Percentiles rank a stretch among this genome's conserved stretches.
phyloP scores from a whole-genome alignment of 2,329 filamentous ascomycete genomes.

The Colletotrichum chlorophyti region DNA sequence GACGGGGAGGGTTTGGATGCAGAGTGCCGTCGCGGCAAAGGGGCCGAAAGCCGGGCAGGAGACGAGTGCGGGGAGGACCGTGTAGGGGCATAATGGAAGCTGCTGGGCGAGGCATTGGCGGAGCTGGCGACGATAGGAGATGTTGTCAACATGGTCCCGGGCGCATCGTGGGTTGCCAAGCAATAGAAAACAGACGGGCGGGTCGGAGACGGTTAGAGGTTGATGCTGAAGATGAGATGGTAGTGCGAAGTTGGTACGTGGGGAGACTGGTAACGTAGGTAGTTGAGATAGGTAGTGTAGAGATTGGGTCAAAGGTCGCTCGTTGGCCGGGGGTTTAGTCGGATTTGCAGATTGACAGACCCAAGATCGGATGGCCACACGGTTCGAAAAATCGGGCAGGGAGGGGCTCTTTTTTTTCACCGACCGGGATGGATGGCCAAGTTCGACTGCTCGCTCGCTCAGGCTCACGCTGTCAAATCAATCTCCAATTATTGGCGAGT shows the following conservation, averaged over 20 bases:
- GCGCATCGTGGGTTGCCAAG: conserved; percentile 48
- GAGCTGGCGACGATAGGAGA: conserved; percentile 58
- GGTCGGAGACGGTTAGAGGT: neutral
- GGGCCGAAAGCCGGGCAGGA: conserved; percentile 47
- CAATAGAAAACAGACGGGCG: neutral
- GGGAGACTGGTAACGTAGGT: neutral
- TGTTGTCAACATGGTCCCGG: conserved; percentile 65
- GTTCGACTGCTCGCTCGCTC: neutral
- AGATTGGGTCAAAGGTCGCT: neutral
- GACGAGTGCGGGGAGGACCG: conserved; percentile 49
- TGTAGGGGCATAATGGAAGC: conserved; percentile 57
- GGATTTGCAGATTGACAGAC: conserved; percentile 22
- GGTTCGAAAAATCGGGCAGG: conserved; percentile 11
- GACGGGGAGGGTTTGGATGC: conserved; percentile 40
- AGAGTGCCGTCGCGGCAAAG: conserved; percentile 48
- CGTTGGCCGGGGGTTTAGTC: neutral
- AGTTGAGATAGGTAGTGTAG: neutral
- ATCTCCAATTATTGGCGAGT: too few species aligned
- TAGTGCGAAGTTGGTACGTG: neutral
- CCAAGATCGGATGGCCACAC: conserved; percentile 8
- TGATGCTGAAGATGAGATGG: neutral
- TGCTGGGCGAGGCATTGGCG: conserved; percentile 58
- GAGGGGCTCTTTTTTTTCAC: conserved; percentile 6
- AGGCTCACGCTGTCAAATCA: neutral
- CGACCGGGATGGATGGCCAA: conserved; percentile 2